A percentile compares a stretch with the other conserved stretches of the same genome.
Conservation (phyloP, 768 basidiomycete genomes). For the Rickenella mellea region DNA sequence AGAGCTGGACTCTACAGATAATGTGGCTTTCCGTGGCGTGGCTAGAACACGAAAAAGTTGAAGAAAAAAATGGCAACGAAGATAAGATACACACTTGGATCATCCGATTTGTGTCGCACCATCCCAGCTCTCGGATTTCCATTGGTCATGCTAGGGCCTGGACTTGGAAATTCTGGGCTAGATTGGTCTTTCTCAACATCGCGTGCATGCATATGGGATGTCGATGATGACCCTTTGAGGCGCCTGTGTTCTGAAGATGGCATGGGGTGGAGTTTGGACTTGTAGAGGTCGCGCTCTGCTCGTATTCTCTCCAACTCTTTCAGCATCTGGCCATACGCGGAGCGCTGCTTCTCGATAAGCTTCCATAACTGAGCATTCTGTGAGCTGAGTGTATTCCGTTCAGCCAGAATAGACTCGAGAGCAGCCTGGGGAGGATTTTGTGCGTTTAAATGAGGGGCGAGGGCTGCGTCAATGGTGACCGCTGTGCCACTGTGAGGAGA, state of each 20-base stretch:
- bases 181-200: too few relatives aligned
- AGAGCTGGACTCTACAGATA: too few relatives aligned
- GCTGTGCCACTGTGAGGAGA: constrained; percentile 19
- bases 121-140: constrained; percentile 15
- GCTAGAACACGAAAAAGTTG: too few relatives aligned
- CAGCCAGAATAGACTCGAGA: constrained; percentile 66
- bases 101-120: constrained; percentile 21
- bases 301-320: constrained; percentile 84
- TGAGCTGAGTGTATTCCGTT: constrained; percentile 69
- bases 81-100: constrained; percentile 19
- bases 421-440: constrained; percentile 49
- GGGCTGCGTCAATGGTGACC: constrained; percentile 42
- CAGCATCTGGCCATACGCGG: constrained; percentile 69
- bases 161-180: constrained; percentile 13
- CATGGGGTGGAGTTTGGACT: constrained; percentile 22
- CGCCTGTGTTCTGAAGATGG: constrained; percentile 16
- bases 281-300: constrained; percentile 63
- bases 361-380: constrained; percentile 95
- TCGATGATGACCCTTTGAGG: constrained; percentile 13
- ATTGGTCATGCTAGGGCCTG: constrained; percentile 13
- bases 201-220: background rate
- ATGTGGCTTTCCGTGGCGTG: too few relatives aligned
- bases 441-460: constrained; percentile 42
- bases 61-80: too few relatives aligned
- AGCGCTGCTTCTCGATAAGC: constrained; percentile 84